These are phyloP conservation scores for Cucumis cinereus DNA, from an alignment of 306 rosid genomes.

Conservation along the genomic window DNA sequence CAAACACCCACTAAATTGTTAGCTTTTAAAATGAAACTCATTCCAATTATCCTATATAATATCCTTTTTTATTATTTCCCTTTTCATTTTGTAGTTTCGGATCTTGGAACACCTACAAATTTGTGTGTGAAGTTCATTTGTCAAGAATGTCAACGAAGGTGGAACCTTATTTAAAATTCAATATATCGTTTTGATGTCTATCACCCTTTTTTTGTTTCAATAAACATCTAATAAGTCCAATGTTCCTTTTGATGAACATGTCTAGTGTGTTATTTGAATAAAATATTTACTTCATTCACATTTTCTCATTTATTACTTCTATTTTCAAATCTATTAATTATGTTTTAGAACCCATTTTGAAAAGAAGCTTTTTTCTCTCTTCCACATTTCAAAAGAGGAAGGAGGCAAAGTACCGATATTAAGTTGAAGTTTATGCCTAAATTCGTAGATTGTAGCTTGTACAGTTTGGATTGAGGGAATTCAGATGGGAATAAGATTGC, in stretches of 20 bases:
- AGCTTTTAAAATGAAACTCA: too few species aligned
- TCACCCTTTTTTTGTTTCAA: not conserved
- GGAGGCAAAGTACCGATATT: too few species aligned
- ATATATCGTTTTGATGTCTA: not conserved
- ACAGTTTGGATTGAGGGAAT: too few species aligned
- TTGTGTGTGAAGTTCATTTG: not conserved
- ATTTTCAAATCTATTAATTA: not conserved
- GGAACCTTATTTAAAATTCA: not conserved
- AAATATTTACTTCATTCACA: not conserved
- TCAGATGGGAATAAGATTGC: too few species aligned
- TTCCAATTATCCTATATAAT: too few species aligned
- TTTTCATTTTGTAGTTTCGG: not conserved
- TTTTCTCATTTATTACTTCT: not conserved
- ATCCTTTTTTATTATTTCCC: too few species aligned
- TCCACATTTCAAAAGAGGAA: too few species aligned
- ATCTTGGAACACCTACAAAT: not conserved
- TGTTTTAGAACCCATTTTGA: not conserved
- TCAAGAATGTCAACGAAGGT: not conserved
- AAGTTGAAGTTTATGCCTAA: too few species aligned
- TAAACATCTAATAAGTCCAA: not conserved
- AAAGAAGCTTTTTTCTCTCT: too few species aligned
- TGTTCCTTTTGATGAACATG: not conserved
- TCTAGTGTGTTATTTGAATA: not conserved
- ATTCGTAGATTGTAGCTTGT: too few species aligned
- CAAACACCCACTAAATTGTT: too few species aligned